Evolutionary conservation across 139 green algal genomes (phyloP), one percentile per base, ranked within the genome.

Genomic region (Tetraselmis chui): DNA sequence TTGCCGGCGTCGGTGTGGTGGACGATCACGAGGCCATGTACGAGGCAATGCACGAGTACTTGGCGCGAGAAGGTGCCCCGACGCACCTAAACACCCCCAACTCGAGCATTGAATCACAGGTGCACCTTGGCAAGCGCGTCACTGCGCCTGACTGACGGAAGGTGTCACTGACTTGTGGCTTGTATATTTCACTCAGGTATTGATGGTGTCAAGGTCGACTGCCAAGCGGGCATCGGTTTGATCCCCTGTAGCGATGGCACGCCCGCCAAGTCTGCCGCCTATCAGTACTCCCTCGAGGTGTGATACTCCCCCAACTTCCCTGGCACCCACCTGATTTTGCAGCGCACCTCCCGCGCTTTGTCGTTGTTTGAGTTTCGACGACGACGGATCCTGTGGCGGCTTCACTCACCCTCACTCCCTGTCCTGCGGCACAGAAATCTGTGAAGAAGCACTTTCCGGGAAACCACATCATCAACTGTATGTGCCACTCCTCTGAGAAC

Each of bases 401-500:
- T n/a, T n/a, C n/a, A 25, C 25, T 25, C 26, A 25, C 59, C 59
- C 26, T 25, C 59, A 25, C 59, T 25, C 59, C 59, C 59, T 76
- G 25, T 26, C 26, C 26, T 25, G 25, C 26, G 25, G 25, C 79
- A 76, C 75, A 99, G 89, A 79, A 83, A 32, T 94, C 87, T 32
- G 89, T 97, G 2, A 59, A 80, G 29, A 79, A 76, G n/a, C 86
- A 98, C 91, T 99, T 99, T 83, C 86, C 88, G 0, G 87, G 87
- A 76, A 98, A 98, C 87, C 89, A 95, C 83, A 87, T 89, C 83
- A 98, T 99, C 87, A 97, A 98, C 88, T 99, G 96, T 95, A 99
- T 99, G 96, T 98, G 94, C 88, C 96, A 99, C 92, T 95, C 91
- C 32, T 98, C 93, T 0, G 96, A 99, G 79, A 97, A 98, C 90